Percentiles rank a stretch among this genome's conserved stretches.
These are phyloP conservation scores for Gynochthodes officinalis DNA, from an alignment of 257 asterid species.

Conservation along the genomic window DNA sequence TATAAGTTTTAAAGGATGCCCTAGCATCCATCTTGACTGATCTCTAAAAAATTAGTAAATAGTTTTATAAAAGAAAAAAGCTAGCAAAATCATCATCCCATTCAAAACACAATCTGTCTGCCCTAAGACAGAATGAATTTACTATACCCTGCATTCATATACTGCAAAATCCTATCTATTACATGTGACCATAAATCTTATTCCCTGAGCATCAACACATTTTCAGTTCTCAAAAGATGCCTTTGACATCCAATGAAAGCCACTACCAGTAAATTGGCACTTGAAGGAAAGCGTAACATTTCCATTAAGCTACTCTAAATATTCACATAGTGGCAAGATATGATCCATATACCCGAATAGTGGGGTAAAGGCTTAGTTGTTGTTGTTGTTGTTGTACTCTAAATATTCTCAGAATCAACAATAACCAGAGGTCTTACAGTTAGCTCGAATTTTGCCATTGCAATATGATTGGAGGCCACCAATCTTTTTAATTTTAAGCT, in stretches of 20 bases:
- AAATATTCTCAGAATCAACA: background rate
- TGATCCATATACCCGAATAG: too few species aligned
- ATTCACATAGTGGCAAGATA: too few species aligned
- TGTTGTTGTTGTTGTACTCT: too few species aligned
- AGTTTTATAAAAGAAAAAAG: background rate
- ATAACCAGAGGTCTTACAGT: constrained; percentile 45
- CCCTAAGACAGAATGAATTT: background rate
- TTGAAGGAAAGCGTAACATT: background rate
- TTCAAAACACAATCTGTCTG: background rate
- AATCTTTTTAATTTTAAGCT: constrained; percentile 70
- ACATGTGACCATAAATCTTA: background rate
- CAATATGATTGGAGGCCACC: constrained; percentile 87
- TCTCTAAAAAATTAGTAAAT: background rate
- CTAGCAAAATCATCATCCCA: background rate
- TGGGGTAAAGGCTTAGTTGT: too few species aligned
- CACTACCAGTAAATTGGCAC: background rate
- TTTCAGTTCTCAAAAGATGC: background rate
- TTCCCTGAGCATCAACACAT: background rate
- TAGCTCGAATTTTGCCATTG: constrained; percentile 79
- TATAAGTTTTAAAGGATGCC: background rate
- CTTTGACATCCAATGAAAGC: background rate
- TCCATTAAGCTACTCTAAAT: background rate
- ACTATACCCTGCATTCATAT: background rate
- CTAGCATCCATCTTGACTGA: background rate
- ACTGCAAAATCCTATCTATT: background rate